These are phyloP conservation scores for Zygotorulaspora chibaensis DNA, from an alignment of 805 yeast species.

Conservation along the genomic window DNA sequence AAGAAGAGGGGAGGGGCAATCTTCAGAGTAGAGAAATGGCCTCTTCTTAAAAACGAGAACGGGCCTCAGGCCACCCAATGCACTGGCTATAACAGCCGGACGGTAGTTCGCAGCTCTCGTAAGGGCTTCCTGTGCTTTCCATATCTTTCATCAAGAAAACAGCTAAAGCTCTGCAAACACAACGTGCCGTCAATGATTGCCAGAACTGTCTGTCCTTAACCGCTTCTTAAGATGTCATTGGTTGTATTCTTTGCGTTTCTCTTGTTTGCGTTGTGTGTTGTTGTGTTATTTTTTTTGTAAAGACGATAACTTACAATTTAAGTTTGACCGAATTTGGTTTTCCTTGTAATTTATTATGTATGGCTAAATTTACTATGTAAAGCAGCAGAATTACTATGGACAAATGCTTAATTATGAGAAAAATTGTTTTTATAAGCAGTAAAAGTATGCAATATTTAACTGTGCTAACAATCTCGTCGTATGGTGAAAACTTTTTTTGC, in stretches of 20 bases:
- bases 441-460: slow-evolving; percentile 2
- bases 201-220: too few relatives aligned
- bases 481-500: not conserved
- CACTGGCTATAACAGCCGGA: too few relatives aligned
- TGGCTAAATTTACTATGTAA: not conserved
- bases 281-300: not conserved
- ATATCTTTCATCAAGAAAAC: too few relatives aligned
- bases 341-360: not conserved
- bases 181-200: too few relatives aligned
- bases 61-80: too few relatives aligned
- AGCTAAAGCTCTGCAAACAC: too few relatives aligned
- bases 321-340: not conserved
- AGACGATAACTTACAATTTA: slow-evolving; percentile 3
- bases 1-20: too few relatives aligned
- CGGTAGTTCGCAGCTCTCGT: too few relatives aligned
- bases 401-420: not conserved
- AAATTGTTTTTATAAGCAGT: not conserved
- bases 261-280: slow-evolving; percentile 1
- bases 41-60: too few relatives aligned
- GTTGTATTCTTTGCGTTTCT: not conserved
- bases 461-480: not conserved
- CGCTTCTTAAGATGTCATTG: not conserved
- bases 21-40: too few relatives aligned
- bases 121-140: too few relatives aligned
- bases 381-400: not conserved